These are phyloP conservation scores for Boletus rubropictus DNA, from an alignment of 768 basidiomycete genomes.

Conservation along the genomic window DNA sequence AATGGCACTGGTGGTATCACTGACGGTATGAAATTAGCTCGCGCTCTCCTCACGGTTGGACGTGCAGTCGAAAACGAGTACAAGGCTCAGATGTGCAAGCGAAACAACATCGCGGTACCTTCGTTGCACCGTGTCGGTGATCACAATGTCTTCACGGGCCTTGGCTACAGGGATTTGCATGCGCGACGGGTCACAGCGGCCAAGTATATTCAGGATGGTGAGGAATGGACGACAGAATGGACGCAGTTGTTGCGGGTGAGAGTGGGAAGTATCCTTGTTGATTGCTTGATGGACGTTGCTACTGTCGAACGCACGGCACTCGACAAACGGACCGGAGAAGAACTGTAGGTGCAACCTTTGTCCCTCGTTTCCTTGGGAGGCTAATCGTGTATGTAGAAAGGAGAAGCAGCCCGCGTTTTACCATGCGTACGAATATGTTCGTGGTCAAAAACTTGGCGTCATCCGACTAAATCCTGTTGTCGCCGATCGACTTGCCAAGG, in stretches of 20 bases:
- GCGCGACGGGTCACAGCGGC: constrained; percentile 62
- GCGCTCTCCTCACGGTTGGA: constrained; percentile 75
- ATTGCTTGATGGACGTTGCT: constrained; percentile 80
- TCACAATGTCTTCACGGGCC: constrained; percentile 48
- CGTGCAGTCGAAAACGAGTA: constrained; percentile 87
- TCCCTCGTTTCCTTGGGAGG: background rate
- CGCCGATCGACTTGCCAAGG: constrained; percentile 68
- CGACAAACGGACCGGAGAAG: constrained; percentile 54
- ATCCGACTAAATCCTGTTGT: constrained; percentile 82
- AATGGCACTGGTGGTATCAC: constrained; percentile 70
- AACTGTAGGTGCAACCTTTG: constrained; percentile 42
- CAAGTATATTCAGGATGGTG: constrained; percentile 57
- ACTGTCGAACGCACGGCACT: constrained; percentile 57
- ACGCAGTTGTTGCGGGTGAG: constrained; percentile 68
- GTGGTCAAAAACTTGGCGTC: constrained; percentile 91
- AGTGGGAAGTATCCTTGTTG: constrained; percentile 78
- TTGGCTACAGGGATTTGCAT: constrained; percentile 57
- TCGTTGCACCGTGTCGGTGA: constrained; percentile 23
- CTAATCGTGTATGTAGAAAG: constrained; percentile 35
- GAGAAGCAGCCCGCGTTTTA: constrained; percentile 88
- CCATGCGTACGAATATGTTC: constrained; percentile 87
- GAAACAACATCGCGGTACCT: constrained; percentile 51
- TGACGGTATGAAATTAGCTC: constrained; percentile 85
- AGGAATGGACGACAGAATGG: constrained; percentile 80
- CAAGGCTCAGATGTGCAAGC: constrained; percentile 73